Conservation (phyloP, 2,329 filamentous ascomycete genomes). For the Ophiobolus disseminans region DNA sequence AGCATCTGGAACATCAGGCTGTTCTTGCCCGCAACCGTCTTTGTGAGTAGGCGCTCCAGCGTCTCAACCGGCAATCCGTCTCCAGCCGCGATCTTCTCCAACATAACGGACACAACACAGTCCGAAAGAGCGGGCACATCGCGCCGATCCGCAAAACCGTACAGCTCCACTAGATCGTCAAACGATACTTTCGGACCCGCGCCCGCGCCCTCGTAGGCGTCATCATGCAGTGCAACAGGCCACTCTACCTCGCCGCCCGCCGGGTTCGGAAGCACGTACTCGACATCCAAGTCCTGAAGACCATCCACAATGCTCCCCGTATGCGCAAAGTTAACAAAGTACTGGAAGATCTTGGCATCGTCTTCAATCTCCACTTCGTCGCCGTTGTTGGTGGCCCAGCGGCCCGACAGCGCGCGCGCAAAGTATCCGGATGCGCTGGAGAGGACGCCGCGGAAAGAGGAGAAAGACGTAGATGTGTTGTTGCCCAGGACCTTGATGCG, state of each 20-base stretch:
- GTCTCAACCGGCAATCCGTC: neutral
- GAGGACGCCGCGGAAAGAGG: neutral
- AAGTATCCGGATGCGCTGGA: neutral
- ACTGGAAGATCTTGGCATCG: neutral
- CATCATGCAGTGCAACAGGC: neutral
- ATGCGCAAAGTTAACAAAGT: neutral
- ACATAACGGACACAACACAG: neutral
- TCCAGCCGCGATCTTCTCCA: neutral
- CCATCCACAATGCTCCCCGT: neutral
- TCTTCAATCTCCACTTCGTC: neutral
- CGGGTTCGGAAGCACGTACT: neutral
- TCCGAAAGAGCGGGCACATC: neutral
- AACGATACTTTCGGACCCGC: neutral
- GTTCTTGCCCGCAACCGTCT: too few relatives aligned
- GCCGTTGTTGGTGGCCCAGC: neutral
- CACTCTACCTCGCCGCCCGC: neutral
- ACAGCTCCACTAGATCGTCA: neutral
- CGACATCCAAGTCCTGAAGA: neutral
- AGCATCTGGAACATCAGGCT: too few relatives aligned
- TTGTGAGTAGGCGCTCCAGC: too few relatives aligned
- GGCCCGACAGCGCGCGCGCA: neutral
- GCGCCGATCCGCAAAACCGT: neutral
- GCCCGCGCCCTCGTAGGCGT: neutral
- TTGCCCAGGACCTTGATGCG: neutral
- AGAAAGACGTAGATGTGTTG: neutral